Percentiles rank a stretch among this genome's conserved stretches.
These are phyloP conservation scores for Nicotiana attenuata DNA, from an alignment of 257 asterid genomes.

Conservation along the genomic window DNA sequence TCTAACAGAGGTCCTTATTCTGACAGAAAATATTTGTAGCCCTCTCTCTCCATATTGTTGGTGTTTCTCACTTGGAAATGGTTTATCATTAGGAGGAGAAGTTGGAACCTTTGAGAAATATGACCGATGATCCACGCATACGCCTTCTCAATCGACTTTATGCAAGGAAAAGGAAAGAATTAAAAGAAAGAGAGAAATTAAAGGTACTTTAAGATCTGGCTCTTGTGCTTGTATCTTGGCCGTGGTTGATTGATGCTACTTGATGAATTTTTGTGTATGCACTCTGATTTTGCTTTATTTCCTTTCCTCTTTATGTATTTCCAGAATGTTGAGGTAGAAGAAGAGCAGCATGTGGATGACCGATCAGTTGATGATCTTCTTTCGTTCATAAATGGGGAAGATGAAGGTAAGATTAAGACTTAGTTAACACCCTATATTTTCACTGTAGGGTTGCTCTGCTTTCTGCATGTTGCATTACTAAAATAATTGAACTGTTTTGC, in stretches of 20 bases:
- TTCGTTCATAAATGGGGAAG: conserved; percentile 75
- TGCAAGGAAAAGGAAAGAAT: conserved; percentile 91
- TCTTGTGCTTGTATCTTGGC: background rate
- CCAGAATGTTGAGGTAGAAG: conserved; percentile 73
- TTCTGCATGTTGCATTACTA: background rate
- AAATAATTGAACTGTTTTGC: conserved; percentile 5
- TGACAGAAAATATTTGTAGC: background rate
- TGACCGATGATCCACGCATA: conserved; percentile 91
- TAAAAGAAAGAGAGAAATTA: conserved; percentile 67
- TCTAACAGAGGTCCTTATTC: conserved; percentile 78
- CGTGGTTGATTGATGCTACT: conserved; percentile 3
- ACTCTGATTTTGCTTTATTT: conserved; percentile 12
- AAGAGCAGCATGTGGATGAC: conserved; percentile 70
- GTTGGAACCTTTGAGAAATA: conserved; percentile 88
- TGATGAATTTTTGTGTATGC: conserved; percentile 6
- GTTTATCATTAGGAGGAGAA: conserved; percentile 71
- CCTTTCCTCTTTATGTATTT: conserved; percentile 18
- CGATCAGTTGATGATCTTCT: conserved; percentile 95
- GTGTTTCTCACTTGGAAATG: conserved; percentile 1
- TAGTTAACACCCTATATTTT: conserved; percentile 1
- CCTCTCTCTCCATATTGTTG: background rate
- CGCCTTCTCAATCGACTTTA: conserved; percentile 81
- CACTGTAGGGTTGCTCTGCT: background rate
- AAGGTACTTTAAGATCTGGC: conserved; percentile 49
- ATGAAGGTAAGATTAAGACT: conserved; percentile 44